Percentiles rank a stretch among this genome's conserved stretches.
These are phyloP conservation scores for Hymenochaete sp. DNA, from an alignment of 1,284 basidiomycete genomes.

Conservation along the genomic window DNA sequence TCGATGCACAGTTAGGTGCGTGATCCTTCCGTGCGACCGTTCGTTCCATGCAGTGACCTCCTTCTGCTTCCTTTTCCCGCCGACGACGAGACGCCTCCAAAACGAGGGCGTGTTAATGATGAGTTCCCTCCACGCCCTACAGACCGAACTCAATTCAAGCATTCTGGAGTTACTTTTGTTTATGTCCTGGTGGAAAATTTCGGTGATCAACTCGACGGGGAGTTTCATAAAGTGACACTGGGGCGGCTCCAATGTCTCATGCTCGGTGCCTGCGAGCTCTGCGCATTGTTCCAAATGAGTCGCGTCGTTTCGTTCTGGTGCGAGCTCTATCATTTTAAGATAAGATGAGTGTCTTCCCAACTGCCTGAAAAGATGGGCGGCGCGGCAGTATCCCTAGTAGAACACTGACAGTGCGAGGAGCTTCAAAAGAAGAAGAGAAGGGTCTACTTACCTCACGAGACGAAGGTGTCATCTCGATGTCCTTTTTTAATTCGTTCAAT, in stretches of 20 bases:
- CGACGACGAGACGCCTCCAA: conserved; percentile 2
- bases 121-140: neutral
- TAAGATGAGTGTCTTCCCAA: conserved; percentile 29
- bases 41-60: conserved; percentile 6
- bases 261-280: neutral
- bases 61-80: neutral
- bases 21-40: neutral
- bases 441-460: too few relatives aligned
- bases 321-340: conserved; percentile 30
- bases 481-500: too few relatives aligned
- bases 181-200: neutral
- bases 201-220: conserved; percentile 1
- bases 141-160: conserved; percentile 1
- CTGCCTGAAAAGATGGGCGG: conserved; percentile 31
- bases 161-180: conserved; percentile 2
- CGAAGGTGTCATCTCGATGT: too few relatives aligned
- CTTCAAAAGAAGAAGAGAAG: too few relatives aligned
- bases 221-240: neutral
- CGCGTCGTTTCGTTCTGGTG: conserved; percentile 26
- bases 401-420: too few relatives aligned
- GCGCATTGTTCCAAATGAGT: conserved; percentile 19
- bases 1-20: too few relatives aligned
- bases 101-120: neutral
- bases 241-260: neutral
- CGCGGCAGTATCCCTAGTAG: conserved; percentile 34